Evolutionary conservation across 306 rosid genomes (phyloP), one percentile per base, ranked within the genome.

Genomic region (Medicago ruthenica): DNA sequence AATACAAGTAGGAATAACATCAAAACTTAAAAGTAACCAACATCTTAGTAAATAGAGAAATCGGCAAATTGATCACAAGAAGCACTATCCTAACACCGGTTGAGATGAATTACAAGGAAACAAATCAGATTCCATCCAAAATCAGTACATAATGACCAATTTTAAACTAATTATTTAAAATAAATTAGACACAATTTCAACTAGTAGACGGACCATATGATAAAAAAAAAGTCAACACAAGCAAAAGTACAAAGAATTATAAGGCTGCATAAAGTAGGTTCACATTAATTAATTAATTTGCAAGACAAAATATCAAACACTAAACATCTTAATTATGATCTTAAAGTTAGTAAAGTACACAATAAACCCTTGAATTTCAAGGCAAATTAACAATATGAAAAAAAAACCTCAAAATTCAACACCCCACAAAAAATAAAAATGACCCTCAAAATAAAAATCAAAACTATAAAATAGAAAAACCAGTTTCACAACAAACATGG

Each of bases 311-410:
- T 12, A 27, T 8, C 6, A 61, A 61, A 27, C 11, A 21, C 47
- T 41, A n/a, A 81, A 78, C 62, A 62, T 75, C 55, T 36, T 72
- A 78, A 73, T 62, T 70, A 81, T 51, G 53, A 17, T 64, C 63
- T 36, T 15, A 65, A 47, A 8, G 22, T 55, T 55, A 63, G 37
- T 48, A 69, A 20, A 9, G 4, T 36, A 41, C 59, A 55, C 58
- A 40, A 40, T 55, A 64, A 71, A 65, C 22, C 27, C 6, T 27
- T 21, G 24, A 60, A 9, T 63, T 72, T 76, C 40, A 42, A 11
- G 51, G 66, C 42, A 80, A 72, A 48, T 34, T 22, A 72, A 34
- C 71, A 71, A 45, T 21, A 13, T 58, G 42, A 40, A 44, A 41
- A 79, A 63, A 6, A 58, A 17, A 66, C 11, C 14, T 68, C 21